These are phyloP conservation scores for Platismatia glauca DNA, from an alignment of 495 filamentous ascomycete species.

Conservation along the genomic window DNA sequence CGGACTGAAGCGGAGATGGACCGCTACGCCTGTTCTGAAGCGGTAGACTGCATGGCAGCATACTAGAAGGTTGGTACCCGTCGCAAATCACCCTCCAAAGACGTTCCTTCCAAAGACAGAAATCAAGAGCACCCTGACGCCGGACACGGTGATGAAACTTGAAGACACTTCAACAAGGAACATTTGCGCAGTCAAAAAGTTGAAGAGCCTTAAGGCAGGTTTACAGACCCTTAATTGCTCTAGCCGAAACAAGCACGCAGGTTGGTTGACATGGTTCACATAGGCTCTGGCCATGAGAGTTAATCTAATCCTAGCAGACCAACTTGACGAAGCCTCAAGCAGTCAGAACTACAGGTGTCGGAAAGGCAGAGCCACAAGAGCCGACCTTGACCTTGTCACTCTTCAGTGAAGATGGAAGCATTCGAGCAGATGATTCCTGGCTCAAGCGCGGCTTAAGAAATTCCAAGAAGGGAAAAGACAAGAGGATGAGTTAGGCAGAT, in stretches of 20 bases:
- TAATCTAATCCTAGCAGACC: constrained; percentile 5
- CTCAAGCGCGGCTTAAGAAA: not conserved
- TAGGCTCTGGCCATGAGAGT: not conserved
- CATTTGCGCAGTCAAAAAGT: constrained; percentile 14
- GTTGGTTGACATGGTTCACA: not conserved
- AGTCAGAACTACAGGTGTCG: not conserved
- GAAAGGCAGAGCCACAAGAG: constrained; percentile 8
- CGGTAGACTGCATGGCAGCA: constrained; percentile 40
- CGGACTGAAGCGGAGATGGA: constrained; percentile 32
- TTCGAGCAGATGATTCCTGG: not conserved
- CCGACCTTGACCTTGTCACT: not conserved
- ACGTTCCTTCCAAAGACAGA: not conserved
- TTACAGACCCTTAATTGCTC: constrained; percentile 13
- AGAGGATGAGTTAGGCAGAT: not conserved
- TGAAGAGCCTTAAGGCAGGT: constrained; percentile 8
- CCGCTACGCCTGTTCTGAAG: constrained; percentile 36
- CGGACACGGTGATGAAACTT: constrained; percentile 14
- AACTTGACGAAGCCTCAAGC: constrained; percentile 6
- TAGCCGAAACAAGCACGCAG: constrained; percentile 5
- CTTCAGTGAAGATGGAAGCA: constrained; percentile 6
- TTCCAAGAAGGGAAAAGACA: not conserved
- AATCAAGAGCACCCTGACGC: not conserved
- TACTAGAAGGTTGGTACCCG: constrained; percentile 38
- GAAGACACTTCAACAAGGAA: constrained; percentile 8
- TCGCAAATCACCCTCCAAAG: not conserved